Percentiles rank a stretch among this genome's conserved stretches.
Evolutionary conservation across 345 rosid genomes (phyloP).

Genomic region (Aethionema arabicum): DNA sequence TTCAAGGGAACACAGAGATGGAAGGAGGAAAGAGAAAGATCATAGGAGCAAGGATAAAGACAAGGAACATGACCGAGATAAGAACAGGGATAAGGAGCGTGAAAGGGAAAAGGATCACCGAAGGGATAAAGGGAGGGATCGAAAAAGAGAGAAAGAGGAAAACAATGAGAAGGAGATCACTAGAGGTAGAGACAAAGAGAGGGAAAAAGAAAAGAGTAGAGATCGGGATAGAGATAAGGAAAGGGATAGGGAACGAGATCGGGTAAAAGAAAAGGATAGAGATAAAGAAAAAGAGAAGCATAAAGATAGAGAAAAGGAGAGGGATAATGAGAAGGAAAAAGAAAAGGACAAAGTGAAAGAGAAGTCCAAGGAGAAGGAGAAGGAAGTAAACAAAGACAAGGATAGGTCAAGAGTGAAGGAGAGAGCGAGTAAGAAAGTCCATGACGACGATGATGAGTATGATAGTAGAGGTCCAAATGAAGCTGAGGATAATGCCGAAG

Average conservation of each 20-base stretch:
- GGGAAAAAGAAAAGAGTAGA: constrained; percentile 47
- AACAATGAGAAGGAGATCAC: constrained; percentile 41
- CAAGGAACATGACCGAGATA: constrained; percentile 46
- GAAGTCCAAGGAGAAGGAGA: constrained; percentile 39
- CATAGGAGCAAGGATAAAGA: constrained; percentile 45
- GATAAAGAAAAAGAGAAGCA: constrained; percentile 41
- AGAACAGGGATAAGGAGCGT: constrained; percentile 44
- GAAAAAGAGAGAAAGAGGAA: constrained; percentile 42
- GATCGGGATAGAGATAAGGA: constrained; percentile 40
- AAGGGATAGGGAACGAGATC: constrained; percentile 42
- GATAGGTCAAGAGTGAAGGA: constrained; percentile 49
- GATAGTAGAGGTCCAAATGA: no score
- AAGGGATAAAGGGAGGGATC: constrained; percentile 46
- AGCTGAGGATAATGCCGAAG: constrained; percentile 38
- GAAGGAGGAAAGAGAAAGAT: constrained; percentile 52
- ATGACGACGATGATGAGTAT: constrained; percentile 51
- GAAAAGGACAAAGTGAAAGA: constrained; percentile 30
- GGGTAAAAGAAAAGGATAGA: constrained; percentile 46
- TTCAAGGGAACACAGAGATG: constrained; percentile 39
- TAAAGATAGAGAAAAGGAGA: constrained; percentile 44
- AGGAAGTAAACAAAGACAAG: constrained; percentile 42
- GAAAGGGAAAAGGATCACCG: constrained; percentile 48
- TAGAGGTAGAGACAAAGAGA: constrained; percentile 41
- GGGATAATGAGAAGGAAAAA: constrained; percentile 30
- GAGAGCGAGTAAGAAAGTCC: constrained; percentile 48